phyloP scores from a whole-genome alignment of 192 early-diverging fungal species.

The Entomortierella beljakovae region DNA sequence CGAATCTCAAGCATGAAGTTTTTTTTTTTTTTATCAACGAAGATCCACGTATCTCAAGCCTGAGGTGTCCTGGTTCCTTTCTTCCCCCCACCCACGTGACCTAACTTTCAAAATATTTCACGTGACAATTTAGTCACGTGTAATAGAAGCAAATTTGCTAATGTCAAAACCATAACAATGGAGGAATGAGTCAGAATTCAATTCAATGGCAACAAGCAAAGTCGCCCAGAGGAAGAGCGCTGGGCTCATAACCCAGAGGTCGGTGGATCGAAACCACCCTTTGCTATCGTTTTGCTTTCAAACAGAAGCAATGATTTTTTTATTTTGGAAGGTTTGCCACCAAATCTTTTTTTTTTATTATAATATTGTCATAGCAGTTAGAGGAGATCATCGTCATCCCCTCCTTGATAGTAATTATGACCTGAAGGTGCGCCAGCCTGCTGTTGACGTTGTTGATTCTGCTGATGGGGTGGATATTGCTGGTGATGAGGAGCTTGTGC shows the following conservation, averaged over 20 bases:
- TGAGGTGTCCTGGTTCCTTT: too few species aligned
- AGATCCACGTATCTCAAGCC: too few species aligned
- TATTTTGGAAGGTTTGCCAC: not conserved
- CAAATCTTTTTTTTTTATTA: not conserved
- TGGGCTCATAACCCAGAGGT: slow-evolving; percentile 91
- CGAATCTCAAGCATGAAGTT: too few species aligned
- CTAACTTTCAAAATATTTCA: too few species aligned
- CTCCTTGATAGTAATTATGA: slow-evolving; percentile 43
- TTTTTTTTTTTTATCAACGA: too few species aligned
- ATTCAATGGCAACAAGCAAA: too few species aligned
- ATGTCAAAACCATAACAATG: too few species aligned
- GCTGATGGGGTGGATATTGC: slow-evolving; percentile 14
- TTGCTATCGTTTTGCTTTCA: slow-evolving; percentile 62
- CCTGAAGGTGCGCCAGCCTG: slow-evolving; percentile 25
- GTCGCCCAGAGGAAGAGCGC: slow-evolving; percentile 87
- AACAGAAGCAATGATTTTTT: not conserved
- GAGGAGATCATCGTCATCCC: slow-evolving; percentile 27
- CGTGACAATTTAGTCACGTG: too few species aligned
- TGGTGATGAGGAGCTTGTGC: slow-evolving; percentile 13
- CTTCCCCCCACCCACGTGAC: too few species aligned
- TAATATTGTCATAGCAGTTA: not conserved
- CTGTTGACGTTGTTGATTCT: slow-evolving; percentile 9
- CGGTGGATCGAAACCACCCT: slow-evolving; percentile 82
- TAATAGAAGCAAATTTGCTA: too few species aligned
- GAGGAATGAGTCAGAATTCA: too few species aligned